Base-by-base conservation (phyloP, 1,284 basidiomycete genomes). In the Ganoderma sp. region DNA sequence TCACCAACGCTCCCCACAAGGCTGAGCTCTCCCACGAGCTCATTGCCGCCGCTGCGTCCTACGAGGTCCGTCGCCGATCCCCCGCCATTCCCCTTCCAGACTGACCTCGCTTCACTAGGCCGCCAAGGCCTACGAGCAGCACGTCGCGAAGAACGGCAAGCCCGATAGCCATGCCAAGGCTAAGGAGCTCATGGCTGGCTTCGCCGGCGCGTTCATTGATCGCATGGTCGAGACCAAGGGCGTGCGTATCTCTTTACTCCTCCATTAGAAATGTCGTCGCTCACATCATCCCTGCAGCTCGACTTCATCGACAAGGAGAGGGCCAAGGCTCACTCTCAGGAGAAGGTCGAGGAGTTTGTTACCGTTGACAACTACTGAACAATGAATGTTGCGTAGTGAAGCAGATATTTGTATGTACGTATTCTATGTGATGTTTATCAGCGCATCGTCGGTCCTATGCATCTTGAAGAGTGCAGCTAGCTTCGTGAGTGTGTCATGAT, bases 11-110 rank as follows among this genome's bases (percentile, higher is more conserved):
- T 65, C 84, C 84, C 67, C 88, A 88, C 82, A 81, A 88, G 78
- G 85, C 87, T 14, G 60, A 77, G 67, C 78, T 88, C 63, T 87
- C 88, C 25, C 89, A 91, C 78, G 89, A 91, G 78, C 82, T 90
- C 73, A 85, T 91, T 74, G 87, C 86, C 64, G 88, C 80, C 67
- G 88, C 87, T 67, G 88, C 87, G 59, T 82, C 87, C 50, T 82
- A 80, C 77, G 81, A 81, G 78, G 79, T 78, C 48, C 12, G 73
- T 54, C 34, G 34, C 41, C 8, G 41, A 37, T 34, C 34, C 8
- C 25, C 58, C 22, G 41, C 32, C 2, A 34, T 28, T 28, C 22
- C 25, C 50, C 43, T 45, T 22, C 34, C 25, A 14, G 41, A 22
- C 39, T 66, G 50, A 68, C 63, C 34, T 43, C 57, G 3, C 66